Percentiles rank a stretch among this genome's conserved stretches.
Evolutionary conservation across 2,329 filamentous ascomycete genomes (phyloP).

Genomic region (Calonectria pseudoturangicola): DNA sequence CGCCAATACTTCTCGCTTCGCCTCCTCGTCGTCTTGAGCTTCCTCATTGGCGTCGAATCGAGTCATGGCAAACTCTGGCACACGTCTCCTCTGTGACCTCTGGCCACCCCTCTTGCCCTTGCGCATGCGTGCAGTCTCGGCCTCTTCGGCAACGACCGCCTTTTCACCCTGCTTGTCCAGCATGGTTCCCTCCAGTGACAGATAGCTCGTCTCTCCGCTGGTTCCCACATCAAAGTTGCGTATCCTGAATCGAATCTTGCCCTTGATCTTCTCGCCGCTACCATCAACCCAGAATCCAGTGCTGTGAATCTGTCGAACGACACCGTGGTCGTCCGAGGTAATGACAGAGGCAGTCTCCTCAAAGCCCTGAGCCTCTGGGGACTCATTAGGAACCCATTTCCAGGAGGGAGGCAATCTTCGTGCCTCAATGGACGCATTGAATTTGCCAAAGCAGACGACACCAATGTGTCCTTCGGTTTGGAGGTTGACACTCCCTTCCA

Average conservation of each 20-base stretch:
- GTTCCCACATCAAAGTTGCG: conserved; percentile 88
- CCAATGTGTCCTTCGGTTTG: conserved; percentile 93
- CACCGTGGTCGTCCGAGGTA: conserved; percentile 70
- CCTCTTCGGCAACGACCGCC: conserved; percentile 67
- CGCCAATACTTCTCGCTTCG: conserved; percentile 50
- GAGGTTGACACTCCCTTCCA: conserved; percentile 89
- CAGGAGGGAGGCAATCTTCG: conserved; percentile 84
- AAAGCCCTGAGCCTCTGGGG: conserved; percentile 61
- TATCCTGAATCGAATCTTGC: conserved; percentile 85
- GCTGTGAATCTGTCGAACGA: conserved; percentile 71
- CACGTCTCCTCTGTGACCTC: conserved; percentile 58
- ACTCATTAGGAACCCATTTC: conserved; percentile 82
- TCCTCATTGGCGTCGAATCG: conserved; percentile 69
- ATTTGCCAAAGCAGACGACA: conserved; percentile 91
- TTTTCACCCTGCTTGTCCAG: conserved; percentile 80
- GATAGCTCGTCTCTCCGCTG: conserved; percentile 84
- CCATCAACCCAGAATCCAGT: conserved; percentile 86
- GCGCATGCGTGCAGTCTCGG: conserved; percentile 63
- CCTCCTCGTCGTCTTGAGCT: conserved; percentile 48
- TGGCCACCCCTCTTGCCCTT: conserved; percentile 60
- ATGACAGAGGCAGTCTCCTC: conserved; percentile 65
- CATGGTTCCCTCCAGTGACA: conserved; percentile 93
- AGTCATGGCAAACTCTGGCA: conserved; percentile 75
- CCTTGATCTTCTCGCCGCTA: conserved; percentile 80
- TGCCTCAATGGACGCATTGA: conserved; percentile 91